phyloP scores from a whole-genome alignment of 1,284 basidiomycete species.

The Puccinia polysora region DNA sequence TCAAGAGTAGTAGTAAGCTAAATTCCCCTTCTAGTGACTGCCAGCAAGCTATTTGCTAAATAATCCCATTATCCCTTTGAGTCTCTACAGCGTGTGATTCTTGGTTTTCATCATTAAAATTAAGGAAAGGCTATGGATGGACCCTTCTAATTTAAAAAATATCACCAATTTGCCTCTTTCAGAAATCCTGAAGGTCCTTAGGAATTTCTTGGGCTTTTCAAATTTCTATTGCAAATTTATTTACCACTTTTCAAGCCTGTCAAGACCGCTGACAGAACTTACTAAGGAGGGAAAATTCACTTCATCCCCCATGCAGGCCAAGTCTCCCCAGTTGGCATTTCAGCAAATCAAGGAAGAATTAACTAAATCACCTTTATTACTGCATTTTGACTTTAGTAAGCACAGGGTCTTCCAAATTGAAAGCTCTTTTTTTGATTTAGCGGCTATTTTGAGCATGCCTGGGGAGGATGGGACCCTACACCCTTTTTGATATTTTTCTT shows the following conservation, averaged over 20 bases:
- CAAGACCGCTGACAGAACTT: background rate
- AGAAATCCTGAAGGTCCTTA: background rate
- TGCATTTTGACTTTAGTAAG: slow-evolving; percentile 20
- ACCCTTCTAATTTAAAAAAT: background rate
- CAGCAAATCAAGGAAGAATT: background rate
- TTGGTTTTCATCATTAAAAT: slow-evolving; percentile 1
- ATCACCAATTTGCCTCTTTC: background rate
- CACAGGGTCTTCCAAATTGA: slow-evolving; percentile 8
- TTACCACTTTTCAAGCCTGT: background rate
- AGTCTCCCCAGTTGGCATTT: background rate
- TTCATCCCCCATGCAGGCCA: background rate
- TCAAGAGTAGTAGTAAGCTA: no score
- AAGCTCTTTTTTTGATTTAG: slow-evolving; percentile 18
- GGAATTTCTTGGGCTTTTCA: slow-evolving; percentile 5
- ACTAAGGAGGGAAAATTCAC: background rate
- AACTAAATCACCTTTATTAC: background rate
- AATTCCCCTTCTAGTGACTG: no score
- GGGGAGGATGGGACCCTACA: background rate
- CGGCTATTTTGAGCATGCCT: slow-evolving; percentile 7
- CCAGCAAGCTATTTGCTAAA: no score
- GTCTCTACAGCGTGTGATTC: background rate
- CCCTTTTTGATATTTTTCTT: slow-evolving; percentile 15
- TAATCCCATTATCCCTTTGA: no score
- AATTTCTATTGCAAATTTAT: slow-evolving; percentile 10
- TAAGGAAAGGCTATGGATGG: background rate